A percentile compares a stretch with the other conserved stretches of the same genome.
These are phyloP conservation scores for Avena atlantica DNA, from an alignment of 176 grass and related monocot genomes.

Conservation along the genomic window DNA sequence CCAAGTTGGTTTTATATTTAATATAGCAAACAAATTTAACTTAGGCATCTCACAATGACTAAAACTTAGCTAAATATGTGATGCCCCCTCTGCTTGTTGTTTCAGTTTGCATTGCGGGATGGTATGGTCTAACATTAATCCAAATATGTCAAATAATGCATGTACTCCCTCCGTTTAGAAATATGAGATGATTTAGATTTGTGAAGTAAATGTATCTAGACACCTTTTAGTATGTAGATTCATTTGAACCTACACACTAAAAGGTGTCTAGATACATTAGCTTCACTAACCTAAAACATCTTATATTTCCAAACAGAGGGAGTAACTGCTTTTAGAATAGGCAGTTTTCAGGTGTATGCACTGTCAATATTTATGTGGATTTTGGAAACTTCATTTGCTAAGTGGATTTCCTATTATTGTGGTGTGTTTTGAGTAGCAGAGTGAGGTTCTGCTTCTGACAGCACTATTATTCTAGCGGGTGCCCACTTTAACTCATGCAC, in stretches of 20 bases:
- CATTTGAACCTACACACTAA: too few species aligned
- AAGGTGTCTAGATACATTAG: too few species aligned
- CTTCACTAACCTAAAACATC: too few species aligned
- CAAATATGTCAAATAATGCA: constrained; percentile 12
- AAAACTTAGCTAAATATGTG: constrained; percentile 5
- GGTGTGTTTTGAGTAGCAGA: constrained; percentile 25
- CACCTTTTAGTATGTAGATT: too few species aligned
- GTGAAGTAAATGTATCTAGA: too few species aligned
- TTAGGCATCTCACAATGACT: not conserved
- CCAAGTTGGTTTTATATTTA: not conserved
- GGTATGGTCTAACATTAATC: not conserved
- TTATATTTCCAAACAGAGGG: too few species aligned
- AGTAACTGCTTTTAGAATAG: not conserved
- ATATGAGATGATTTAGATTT: too few species aligned
- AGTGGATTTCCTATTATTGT: not conserved
- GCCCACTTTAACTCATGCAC: not conserved
- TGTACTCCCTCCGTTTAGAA: not conserved
- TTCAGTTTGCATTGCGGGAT: constrained; percentile 11
- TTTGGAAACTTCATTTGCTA: not conserved
- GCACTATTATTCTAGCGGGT: not conserved
- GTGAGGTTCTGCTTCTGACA: not conserved
- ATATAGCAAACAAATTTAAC: constrained; percentile 16
- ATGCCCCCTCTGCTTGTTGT: constrained; percentile 2
- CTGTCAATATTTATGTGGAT: not conserved
- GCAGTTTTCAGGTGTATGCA: constrained; percentile 10